Conservation (phyloP, 768 basidiomycete species). For the Leccinum ochraceum region DNA sequence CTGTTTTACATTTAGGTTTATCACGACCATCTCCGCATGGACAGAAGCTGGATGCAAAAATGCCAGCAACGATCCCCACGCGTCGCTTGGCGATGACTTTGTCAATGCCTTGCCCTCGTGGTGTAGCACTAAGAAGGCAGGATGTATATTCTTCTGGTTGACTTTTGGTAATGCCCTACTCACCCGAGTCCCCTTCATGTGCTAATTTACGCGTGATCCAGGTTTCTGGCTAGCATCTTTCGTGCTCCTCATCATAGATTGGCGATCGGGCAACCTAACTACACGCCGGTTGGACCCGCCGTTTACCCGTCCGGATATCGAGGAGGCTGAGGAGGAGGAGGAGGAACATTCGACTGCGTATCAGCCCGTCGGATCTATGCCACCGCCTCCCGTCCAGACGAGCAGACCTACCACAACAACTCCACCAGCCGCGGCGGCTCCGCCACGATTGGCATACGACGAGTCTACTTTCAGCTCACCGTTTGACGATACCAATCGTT, state of each 20-base stretch:
- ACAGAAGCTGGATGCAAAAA: slow-evolving; percentile 90
- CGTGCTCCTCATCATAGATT: slow-evolving; percentile 65
- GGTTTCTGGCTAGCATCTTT: slow-evolving; percentile 78
- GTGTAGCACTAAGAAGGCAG: slow-evolving; percentile 94
- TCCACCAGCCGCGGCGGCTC: slow-evolving; percentile 10
- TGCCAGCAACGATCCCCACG: slow-evolving; percentile 77
- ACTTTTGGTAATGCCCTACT: slow-evolving; percentile 55
- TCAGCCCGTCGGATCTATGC: slow-evolving; percentile 40
- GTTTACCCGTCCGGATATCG: slow-evolving; percentile 63
- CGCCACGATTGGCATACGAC: slow-evolving; percentile 29
- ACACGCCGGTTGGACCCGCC: slow-evolving; percentile 66
- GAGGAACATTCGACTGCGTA: slow-evolving; percentile 53
- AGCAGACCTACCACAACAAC: slow-evolving; percentile 21
- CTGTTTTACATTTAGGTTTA: slow-evolving; percentile 49
- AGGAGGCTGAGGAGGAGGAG: slow-evolving; percentile 52
- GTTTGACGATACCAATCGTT: slow-evolving; percentile 58
- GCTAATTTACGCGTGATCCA: slow-evolving; percentile 31
- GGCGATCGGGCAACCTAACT: slow-evolving; percentile 65
- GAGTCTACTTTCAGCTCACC: slow-evolving; percentile 33
- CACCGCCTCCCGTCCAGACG: slow-evolving; percentile 34
- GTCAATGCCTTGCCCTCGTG: slow-evolving; percentile 69
- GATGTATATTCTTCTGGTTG: slow-evolving; percentile 87
- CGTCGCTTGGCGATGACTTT: slow-evolving; percentile 64
- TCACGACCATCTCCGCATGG: slow-evolving; percentile 82
- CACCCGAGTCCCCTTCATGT: neutral